These are phyloP conservation scores for Phellopilus nigrolimitatus DNA, from an alignment of 1,284 basidiomycete species.

Conservation along the genomic window DNA sequence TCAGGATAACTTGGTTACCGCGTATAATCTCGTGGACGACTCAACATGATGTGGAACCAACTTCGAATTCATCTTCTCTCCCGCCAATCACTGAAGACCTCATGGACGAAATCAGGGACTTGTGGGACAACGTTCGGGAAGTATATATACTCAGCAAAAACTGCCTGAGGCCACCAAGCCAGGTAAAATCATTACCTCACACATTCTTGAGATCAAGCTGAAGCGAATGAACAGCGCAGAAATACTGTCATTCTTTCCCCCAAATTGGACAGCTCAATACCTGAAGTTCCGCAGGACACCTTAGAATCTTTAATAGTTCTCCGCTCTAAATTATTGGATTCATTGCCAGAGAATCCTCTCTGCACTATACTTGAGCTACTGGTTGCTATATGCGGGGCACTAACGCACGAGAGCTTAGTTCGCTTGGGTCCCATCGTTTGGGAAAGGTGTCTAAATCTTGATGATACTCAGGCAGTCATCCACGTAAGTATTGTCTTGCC, in stretches of 20 bases:
- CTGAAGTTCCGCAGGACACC: slow-evolving; percentile 22
- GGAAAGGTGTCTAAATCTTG: slow-evolving; percentile 43
- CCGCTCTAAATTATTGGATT: slow-evolving; percentile 37
- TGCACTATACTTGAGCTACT: slow-evolving; percentile 50
- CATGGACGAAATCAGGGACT: slow-evolving; percentile 40
- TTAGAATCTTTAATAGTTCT: slow-evolving; percentile 30
- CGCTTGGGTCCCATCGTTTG: slow-evolving; percentile 51
- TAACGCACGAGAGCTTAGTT: slow-evolving; percentile 44
- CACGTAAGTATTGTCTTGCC: slow-evolving; percentile 40
- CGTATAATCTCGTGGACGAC: slow-evolving; percentile 50
- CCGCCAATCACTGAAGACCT: slow-evolving; percentile 31
- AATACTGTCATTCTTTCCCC: slow-evolving; percentile 40
- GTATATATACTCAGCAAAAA: slow-evolving; percentile 49
- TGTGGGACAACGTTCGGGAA: slow-evolving; percentile 41
- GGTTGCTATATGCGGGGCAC: slow-evolving; percentile 52
- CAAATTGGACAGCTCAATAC: slow-evolving; percentile 23
- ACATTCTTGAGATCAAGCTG: neutral
- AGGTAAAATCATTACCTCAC: slow-evolving; percentile 33
- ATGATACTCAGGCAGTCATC: slow-evolving; percentile 40
- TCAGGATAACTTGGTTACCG: slow-evolving; percentile 54
- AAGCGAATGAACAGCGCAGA: slow-evolving; percentile 29
- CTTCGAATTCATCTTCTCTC: slow-evolving; percentile 19
- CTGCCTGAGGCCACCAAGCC: slow-evolving; percentile 37
- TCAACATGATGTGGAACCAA: slow-evolving; percentile 28
- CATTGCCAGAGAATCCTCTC: slow-evolving; percentile 41